Evolutionary conservation across 1,284 basidiomycete species (phyloP).

Genomic region (Irpex sp.): DNA sequence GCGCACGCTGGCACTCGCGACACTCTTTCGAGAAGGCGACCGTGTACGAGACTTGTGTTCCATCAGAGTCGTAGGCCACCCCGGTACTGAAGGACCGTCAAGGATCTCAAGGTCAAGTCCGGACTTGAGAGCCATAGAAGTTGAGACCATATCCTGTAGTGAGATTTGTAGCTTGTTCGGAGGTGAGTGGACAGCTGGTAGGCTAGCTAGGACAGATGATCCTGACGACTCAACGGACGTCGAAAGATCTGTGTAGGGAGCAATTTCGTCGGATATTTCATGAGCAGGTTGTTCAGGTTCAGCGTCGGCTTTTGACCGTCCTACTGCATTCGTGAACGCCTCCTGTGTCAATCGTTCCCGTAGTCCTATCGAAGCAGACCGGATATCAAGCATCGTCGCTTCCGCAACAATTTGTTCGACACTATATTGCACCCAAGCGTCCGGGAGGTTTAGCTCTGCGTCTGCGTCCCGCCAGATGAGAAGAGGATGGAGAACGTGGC

Average conservation of each 20-base stretch:
- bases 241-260: slow-evolving; percentile 2
- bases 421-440: slow-evolving; percentile 65
- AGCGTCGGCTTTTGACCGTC: background rate
- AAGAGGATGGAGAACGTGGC: slow-evolving; percentile 68
- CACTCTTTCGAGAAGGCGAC: slow-evolving; percentile 17
- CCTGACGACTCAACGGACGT: slow-evolving; percentile 11
- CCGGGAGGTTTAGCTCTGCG: slow-evolving; percentile 56
- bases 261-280: background rate
- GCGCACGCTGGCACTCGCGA: slow-evolving; percentile 10
- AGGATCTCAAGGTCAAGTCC: slow-evolving; percentile 55
- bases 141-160: slow-evolving; percentile 64
- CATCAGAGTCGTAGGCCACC: slow-evolving; percentile 18
- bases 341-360: slow-evolving; percentile 20
- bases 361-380: slow-evolving; percentile 44
- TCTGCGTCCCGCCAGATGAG: slow-evolving; percentile 61
- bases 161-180: slow-evolving; percentile 39
- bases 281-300: background rate
- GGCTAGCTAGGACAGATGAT: slow-evolving; percentile 8
- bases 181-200: background rate
- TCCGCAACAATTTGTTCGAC: slow-evolving; percentile 66
- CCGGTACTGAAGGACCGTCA: slow-evolving; percentile 17
- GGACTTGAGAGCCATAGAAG: slow-evolving; percentile 64
- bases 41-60: slow-evolving; percentile 13
- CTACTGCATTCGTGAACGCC: slow-evolving; percentile 1
- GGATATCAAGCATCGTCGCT: slow-evolving; percentile 63